phyloP scores from a whole-genome alignment of 164 flowering plant genomes.

The Sedum album region DNA sequence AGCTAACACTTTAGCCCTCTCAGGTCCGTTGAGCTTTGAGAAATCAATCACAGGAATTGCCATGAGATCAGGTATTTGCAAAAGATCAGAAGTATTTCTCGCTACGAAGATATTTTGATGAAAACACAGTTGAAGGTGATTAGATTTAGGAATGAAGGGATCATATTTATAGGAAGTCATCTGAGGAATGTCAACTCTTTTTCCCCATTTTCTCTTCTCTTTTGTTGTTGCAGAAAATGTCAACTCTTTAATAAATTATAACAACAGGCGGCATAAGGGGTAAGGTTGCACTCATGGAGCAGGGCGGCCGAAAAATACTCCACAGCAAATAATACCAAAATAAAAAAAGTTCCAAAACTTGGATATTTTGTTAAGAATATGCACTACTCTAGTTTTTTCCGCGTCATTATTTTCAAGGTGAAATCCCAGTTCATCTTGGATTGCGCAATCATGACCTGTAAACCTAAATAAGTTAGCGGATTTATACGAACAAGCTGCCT shows the following conservation, averaged over 20 bases:
- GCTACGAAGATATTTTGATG: not conserved
- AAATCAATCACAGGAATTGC: slow-evolving; percentile 86
- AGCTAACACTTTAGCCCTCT: slow-evolving; percentile 54
- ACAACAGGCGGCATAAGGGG: not conserved
- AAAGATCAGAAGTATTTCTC: too few relatives aligned
- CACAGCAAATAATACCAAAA: not conserved
- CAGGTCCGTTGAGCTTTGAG: slow-evolving; percentile 64
- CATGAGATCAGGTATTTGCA: too few relatives aligned
- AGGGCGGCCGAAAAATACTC: slow-evolving; percentile 1
- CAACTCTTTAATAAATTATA: not conserved
- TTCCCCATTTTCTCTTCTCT: not conserved
- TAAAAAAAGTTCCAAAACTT: not conserved
- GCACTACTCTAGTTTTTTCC: too few relatives aligned
- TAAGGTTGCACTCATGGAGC: not conserved
- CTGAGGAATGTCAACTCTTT: not conserved
- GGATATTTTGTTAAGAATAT: not conserved
- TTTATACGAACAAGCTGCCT: not conserved
- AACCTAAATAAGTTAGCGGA: too few relatives aligned
- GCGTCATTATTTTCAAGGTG: too few relatives aligned
- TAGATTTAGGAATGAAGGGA: not conserved
- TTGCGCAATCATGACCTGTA: too few relatives aligned
- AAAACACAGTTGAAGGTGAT: not conserved
- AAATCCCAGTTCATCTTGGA: too few relatives aligned
- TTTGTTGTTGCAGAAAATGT: not conserved
- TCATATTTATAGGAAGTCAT: not conserved